Evolutionary conservation across 2,329 filamentous ascomycete genomes (phyloP).

Genomic region (Aspergillus sp.): DNA sequence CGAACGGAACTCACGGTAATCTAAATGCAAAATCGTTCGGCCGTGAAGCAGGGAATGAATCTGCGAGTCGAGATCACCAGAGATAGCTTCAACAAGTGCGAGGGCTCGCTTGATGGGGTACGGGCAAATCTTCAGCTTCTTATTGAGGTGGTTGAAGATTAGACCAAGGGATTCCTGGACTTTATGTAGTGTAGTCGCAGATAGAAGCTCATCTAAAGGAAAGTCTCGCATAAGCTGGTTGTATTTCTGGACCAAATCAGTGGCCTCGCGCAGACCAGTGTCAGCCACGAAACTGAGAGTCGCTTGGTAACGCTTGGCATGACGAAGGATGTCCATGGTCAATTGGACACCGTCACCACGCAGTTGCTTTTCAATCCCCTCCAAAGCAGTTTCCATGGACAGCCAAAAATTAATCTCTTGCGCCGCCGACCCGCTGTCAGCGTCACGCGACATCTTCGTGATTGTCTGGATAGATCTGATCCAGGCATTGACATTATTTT

Average conservation of each 20-base stretch:
- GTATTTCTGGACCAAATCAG: conserved; percentile 95
- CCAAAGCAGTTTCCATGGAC: conserved; percentile 89
- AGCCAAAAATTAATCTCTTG: conserved; percentile 99
- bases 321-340: conserved; percentile 90
- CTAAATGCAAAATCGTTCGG: conserved; percentile 82
- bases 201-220: conserved; percentile 87
- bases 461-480: conserved; percentile 98
- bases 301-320: conserved; percentile 96
- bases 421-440: conserved; percentile 71
- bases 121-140: conserved; percentile 92
- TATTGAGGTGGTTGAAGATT: conserved; percentile 94
- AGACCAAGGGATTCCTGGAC: conserved; percentile 81
- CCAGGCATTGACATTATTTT: conserved; percentile 93
- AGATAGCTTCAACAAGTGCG: conserved; percentile 94
- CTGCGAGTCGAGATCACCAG: conserved; percentile 80
- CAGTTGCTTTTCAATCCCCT: conserved; percentile 85
- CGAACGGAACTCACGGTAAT: conserved; percentile 82
- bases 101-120: conserved; percentile 91
- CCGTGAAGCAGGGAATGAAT: conserved; percentile 83
- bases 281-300: conserved; percentile 96
- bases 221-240: conserved; percentile 99
- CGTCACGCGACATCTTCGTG: conserved; percentile 88
- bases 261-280: conserved; percentile 91
- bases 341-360: conserved; percentile 82
- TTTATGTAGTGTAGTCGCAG: conserved; percentile 82